These are phyloP conservation scores for Nicotiana rustica DNA, from an alignment of 305 asterid genomes.

Conservation along the genomic window DNA sequence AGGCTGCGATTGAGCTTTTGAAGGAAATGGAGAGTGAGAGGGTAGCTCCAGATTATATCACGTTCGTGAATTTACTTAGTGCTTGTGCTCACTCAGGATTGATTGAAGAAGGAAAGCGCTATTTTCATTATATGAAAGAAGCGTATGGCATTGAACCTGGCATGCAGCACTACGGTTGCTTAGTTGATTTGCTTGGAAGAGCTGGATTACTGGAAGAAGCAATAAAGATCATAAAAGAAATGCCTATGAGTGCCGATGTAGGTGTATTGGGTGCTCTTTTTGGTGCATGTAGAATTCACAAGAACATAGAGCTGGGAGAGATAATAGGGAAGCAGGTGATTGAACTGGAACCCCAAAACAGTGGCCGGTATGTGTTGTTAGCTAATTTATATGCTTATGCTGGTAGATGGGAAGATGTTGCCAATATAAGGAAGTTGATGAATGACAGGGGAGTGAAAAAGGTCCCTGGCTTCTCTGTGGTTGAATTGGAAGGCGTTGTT, in stretches of 20 bases:
- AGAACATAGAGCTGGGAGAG: constrained; percentile 61
- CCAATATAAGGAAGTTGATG: constrained; percentile 64
- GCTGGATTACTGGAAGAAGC: constrained; percentile 69
- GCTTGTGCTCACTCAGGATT: constrained; percentile 78
- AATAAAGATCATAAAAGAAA: constrained; percentile 45
- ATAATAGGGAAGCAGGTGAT: constrained; percentile 62
- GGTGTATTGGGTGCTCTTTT: constrained; percentile 78
- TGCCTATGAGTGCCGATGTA: constrained; percentile 67
- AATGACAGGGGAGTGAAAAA: constrained; percentile 71
- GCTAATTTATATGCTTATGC: constrained; percentile 71
- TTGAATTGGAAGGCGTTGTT: constrained; percentile 59
- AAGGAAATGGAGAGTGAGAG: constrained; percentile 61
- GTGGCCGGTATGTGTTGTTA: constrained; percentile 66
- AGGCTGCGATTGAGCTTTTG: constrained; percentile 59
- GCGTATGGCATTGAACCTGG: constrained; percentile 54
- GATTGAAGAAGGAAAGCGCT: constrained; percentile 62
- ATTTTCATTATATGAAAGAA: constrained; percentile 59
- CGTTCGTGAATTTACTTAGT: constrained; percentile 68
- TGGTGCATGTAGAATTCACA: constrained; percentile 73
- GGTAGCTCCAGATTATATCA: constrained; percentile 55
- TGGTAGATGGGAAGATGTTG: constrained; percentile 70
- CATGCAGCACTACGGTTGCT: constrained; percentile 73
- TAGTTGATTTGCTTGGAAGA: constrained; percentile 73
- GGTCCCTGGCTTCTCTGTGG: constrained; percentile 59
- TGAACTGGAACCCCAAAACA: constrained; percentile 63